Evolutionary conservation across 352 stramenopile genomes (phyloP).

Genomic region (Globisporangium parvum): DNA sequence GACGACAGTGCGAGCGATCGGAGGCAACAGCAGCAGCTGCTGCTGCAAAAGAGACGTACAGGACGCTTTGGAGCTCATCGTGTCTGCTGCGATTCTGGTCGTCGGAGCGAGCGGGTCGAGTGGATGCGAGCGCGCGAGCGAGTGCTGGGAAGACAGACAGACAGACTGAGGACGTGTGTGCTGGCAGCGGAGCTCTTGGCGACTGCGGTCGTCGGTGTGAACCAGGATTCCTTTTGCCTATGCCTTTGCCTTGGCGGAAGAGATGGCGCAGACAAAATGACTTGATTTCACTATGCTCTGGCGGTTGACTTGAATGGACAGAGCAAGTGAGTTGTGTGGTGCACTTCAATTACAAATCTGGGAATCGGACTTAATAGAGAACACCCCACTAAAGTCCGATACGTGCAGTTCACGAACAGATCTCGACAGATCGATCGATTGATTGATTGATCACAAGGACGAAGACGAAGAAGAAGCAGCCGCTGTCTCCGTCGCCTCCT

Average conservation of each 20-base stretch:
- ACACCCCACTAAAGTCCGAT: no score
- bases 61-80: constrained; percentile 31
- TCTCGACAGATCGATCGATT: not conserved
- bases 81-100: not conserved
- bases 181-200: constrained; percentile 1
- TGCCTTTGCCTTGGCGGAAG: no score
- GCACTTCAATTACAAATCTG: no score
- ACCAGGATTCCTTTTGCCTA: not conserved
- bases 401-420: not conserved
- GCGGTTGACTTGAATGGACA: no score
- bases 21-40: no score
- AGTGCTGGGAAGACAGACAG: not conserved
- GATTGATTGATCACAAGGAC: no score
- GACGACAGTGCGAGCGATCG: no score
- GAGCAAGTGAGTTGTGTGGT: no score
- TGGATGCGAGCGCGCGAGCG: not conserved
- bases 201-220: constrained; percentile 8
- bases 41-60: constrained; percentile 30
- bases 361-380: no score
- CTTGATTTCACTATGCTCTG: no score
- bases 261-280: not conserved
- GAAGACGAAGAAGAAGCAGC: no score
- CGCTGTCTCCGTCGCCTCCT: not conserved
- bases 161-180: not conserved
- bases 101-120: not conserved